Evolutionary conservation across 2,329 filamentous ascomycete genomes (phyloP), one percentile per base, ranked within the genome.

Genomic region (Chrysoporthe austroafricana): DNA sequence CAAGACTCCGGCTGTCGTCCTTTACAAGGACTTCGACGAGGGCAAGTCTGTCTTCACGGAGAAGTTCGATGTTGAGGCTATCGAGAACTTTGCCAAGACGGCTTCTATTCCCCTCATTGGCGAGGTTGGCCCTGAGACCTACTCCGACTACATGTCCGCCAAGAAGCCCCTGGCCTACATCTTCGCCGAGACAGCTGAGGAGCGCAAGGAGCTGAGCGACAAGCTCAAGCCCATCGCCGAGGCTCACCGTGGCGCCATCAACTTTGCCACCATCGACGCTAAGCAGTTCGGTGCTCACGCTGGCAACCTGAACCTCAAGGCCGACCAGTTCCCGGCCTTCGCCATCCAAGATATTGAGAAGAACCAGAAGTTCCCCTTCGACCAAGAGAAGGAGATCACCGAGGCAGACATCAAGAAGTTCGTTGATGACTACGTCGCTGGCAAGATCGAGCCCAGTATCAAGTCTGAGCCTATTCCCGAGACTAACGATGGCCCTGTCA

Each of bases 21-120:
- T 99, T 69, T 98, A 98, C 91, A 98, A 99, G 88, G 86, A 90
- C 69, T 99, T 98, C 76, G 96, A 99, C 77, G 95, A 98, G 84
- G 94, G 94, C 84, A 97, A 97, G 88, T 88, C 89, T 75, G 84
- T 90, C 74, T 97, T 92, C 84, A 84, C 87, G 26, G 91, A 93
- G 73, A 90, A 92, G 80, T 94, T 98, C 76, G 91, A 93, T 54
- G 86, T 86, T 70, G 92, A 94, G 70, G 88, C 88, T 63, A 93
- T 99, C 76, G 87, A 89, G 77, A 86, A 86, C 73, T 99, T 97
- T 82, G 89, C 92, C 79, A 94, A 94, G 86, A 90, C 88, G 61
- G 85, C 94, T 70, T 90, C 94, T 73, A 97, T 92, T 69, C 96
- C 96, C 72, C 85, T 99, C 76, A 90, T 99, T 73, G 96, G 96